Base-by-base conservation (phyloP, 805 yeast genomes). In the Schwanniomyces occidentalis region DNA sequence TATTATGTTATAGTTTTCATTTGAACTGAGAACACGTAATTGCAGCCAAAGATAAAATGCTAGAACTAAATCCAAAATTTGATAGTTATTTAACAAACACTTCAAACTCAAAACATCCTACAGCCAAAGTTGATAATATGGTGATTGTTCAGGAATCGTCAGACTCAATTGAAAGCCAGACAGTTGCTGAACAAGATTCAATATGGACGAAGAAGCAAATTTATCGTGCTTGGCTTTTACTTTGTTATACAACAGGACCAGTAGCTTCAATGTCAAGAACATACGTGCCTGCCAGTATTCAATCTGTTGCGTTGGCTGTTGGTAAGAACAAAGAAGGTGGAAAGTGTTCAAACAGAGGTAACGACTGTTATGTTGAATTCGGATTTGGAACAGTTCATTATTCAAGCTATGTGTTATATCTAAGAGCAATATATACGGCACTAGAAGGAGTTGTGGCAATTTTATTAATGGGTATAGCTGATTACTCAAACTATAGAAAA, bases 241-340 rank as follows among this genome's bases (percentile, higher is more conserved):
- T 67, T 5, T 65, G 71, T 38, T 66, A 56, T 41, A 46, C 65
- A 3, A 65, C 71, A 2, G 73, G 73, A 2, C 72, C 72, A 2
- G 69, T 63, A 0, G 57, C 71, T 1, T 58, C 71, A 6, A 63
- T 67, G 71, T 37, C 61, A 4, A 50, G 67, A 34, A 55, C 69
- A 1, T 67, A 67, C 38, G 63, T 67, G 13, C 69, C 71, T 6
- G 71, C 70, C 0, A 57, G 54, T 0, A 54, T 67, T 18, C 71
- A 66, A 45, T 60, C 71, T 1, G 49, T 56, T 16, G 66, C 69
- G 3, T 34, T 52, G 8, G 36, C 45, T 0, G 42, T 65, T 10
- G 72, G 73, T 3, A 34, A 37, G 14, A 56, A 52, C 2, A 34
- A 44, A 4, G 24, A 36, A 1, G 66, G 65, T 1, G 38, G 30